A percentile compares a stretch with the other conserved stretches of the same genome.
Evolutionary conservation across 1,139 yeast species (phyloP).

Genomic region (Saccharomyces pastorianus): DNA sequence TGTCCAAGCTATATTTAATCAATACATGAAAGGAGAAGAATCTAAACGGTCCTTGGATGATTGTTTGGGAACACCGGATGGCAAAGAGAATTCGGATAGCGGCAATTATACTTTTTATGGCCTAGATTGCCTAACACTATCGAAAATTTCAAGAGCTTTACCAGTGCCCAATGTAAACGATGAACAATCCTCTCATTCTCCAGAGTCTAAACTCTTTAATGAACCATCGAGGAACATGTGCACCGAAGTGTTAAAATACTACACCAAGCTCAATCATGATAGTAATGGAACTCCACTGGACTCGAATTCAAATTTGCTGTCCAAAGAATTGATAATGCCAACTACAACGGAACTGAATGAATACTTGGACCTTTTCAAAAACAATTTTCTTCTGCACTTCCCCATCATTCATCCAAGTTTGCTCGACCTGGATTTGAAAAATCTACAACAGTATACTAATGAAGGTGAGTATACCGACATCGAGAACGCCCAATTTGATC

Average conservation of each 20-base stretch:
- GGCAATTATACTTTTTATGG: conserved; percentile 34
- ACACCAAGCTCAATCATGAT: conserved; percentile 54
- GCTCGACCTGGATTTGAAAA: conserved; percentile 40
- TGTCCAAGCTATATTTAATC: conserved; percentile 4
- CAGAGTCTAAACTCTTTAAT: conserved; percentile 41
- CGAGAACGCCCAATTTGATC: conserved; percentile 5
- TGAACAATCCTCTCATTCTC: conserved; percentile 2
- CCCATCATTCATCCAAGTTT: conserved; percentile 61
- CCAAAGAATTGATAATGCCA: conserved; percentile 49
- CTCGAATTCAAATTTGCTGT: conserved; percentile 10
- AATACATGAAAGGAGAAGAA: conserved; percentile 4
- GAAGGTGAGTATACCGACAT: conserved; percentile 22
- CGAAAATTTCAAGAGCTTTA: conserved; percentile 22
- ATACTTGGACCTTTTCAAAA: conserved; percentile 44
- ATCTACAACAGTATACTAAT: conserved; percentile 20
- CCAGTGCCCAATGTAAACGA: conserved; percentile 7
- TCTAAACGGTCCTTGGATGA: background rate
- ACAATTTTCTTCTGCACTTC: conserved; percentile 49
- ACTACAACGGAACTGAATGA: conserved; percentile 49
- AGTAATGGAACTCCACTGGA: conserved; percentile 8
- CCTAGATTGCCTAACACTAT: conserved; percentile 16
- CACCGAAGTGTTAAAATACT: conserved; percentile 47
- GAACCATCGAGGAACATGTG: conserved; percentile 44
- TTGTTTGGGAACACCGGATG: conserved; percentile 5
- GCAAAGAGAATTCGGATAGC: conserved; percentile 17